These are phyloP conservation scores for Penicillium samsonianum DNA, from an alignment of 495 filamentous ascomycete genomes.

Conservation along the genomic window DNA sequence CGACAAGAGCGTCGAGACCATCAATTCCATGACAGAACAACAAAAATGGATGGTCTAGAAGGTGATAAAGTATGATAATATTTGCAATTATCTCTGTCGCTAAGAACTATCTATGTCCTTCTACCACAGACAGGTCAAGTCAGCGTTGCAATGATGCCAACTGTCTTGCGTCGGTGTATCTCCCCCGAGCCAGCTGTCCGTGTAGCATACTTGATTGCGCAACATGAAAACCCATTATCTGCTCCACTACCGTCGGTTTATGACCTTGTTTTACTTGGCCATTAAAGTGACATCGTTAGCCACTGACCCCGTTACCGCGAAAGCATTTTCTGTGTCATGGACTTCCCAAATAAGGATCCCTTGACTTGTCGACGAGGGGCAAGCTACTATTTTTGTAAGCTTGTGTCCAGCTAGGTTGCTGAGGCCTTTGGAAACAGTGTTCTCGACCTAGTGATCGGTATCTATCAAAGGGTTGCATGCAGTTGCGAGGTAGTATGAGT, in stretches of 20 bases:
- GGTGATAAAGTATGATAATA: background rate
- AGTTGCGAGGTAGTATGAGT: conserved; percentile 6
- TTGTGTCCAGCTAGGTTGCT: background rate
- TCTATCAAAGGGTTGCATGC: conserved; percentile 12
- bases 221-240: conserved; percentile 10
- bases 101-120: background rate
- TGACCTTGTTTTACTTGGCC: background rate
- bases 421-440: background rate
- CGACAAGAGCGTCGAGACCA: background rate
- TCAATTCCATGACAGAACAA: background rate
- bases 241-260: background rate
- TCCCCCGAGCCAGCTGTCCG: background rate
- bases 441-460: too few species aligned
- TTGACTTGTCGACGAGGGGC: background rate
- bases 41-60: background rate
- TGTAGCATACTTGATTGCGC: conserved; percentile 13
- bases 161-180: background rate
- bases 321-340: background rate
- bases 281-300: background rate
- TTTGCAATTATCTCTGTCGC: background rate
- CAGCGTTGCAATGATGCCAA: conserved; percentile 5
- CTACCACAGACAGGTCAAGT: background rate
- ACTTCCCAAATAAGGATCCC: background rate
- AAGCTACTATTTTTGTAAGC: background rate
- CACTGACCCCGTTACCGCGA: background rate